Percentiles rank a stretch among this genome's conserved stretches.
Evolutionary conservation across 352 stramenopile species (phyloP).

Genomic region (Globisporangium acanthophoron): DNA sequence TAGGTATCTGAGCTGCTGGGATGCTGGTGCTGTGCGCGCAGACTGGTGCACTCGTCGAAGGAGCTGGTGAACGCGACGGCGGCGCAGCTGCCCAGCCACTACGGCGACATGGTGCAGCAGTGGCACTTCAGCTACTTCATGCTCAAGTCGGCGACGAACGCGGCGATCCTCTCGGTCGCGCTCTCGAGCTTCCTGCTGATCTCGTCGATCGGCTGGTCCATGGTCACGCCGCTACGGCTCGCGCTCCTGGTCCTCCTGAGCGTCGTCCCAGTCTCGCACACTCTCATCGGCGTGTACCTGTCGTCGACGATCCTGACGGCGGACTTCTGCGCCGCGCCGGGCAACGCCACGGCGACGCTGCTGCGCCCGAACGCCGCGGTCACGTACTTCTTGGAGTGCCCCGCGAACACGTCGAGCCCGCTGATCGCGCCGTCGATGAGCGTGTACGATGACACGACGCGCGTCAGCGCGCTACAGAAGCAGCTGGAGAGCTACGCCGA

Average conservation of each 20-base stretch:
- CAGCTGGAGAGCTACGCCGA: constrained; percentile 45
- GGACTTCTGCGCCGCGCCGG: constrained; percentile 69
- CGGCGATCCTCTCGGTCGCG: constrained; percentile 64
- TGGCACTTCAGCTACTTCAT: constrained; percentile 79
- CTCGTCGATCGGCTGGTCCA: constrained; percentile 73
- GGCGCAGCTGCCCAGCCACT: constrained; percentile 52
- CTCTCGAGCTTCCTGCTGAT: constrained; percentile 78
- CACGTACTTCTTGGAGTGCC: constrained; percentile 66
- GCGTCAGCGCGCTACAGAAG: constrained; percentile 34
- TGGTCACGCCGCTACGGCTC: constrained; percentile 64
- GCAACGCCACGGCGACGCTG: constrained; percentile 58
- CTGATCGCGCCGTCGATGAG: constrained; percentile 29
- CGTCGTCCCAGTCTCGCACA: constrained; percentile 75
- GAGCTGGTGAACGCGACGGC: constrained; percentile 47
- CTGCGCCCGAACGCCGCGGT: constrained; percentile 40
- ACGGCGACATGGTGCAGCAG: constrained; percentile 38
- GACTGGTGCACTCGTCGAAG: constrained; percentile 49
- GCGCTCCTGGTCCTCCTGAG: constrained; percentile 75
- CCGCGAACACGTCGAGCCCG: constrained; percentile 40
- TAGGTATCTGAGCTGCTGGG: too few relatives aligned
- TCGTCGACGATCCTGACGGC: constrained; percentile 77
- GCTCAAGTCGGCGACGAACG: constrained; percentile 78
- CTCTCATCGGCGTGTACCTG: constrained; percentile 70
- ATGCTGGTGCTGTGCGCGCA: constrained; percentile 1
- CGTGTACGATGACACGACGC: constrained; percentile 22